A percentile compares a stretch with the other conserved stretches of the same genome.
Evolutionary conservation across 2,329 filamentous ascomycete species (phyloP).

Genomic region (Botryotinia globosa): DNA sequence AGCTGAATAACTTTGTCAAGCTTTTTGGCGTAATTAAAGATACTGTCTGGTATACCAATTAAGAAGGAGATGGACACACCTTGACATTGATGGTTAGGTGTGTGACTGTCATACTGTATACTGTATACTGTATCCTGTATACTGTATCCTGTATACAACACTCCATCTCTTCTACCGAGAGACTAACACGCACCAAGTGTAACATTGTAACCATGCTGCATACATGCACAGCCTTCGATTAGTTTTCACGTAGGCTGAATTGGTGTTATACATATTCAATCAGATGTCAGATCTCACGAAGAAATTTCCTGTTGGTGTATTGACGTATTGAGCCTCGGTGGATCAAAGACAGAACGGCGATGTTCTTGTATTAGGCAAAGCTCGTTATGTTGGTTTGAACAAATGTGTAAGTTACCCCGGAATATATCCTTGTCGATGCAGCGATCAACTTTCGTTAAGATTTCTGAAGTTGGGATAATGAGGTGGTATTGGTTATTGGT

Average conservation of each 20-base stretch:
- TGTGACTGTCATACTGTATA: too few species aligned
- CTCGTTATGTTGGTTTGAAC: not conserved
- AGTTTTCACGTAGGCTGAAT: not conserved
- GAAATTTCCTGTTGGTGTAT: conserved; percentile 1
- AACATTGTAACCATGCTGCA: not conserved
- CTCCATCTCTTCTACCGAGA: not conserved
- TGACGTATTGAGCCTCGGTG: conserved; percentile 10
- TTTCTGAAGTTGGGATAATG: not conserved
- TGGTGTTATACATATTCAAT: conserved; percentile 1
- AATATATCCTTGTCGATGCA: not conserved
- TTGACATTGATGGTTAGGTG: not conserved
- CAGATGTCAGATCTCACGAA: not conserved
- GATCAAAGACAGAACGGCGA: not conserved
- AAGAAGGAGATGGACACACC: not conserved
- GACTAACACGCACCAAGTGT: not conserved
- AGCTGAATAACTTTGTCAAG: not conserved
- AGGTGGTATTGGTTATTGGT: not conserved
- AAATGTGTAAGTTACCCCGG: not conserved
- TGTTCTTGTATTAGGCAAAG: conserved; percentile 7
- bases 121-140: too few species aligned
- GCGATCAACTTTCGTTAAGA: conserved; percentile 4
- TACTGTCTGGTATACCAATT: not conserved
- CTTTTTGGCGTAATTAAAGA: conserved; percentile 12
- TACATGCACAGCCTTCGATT: not conserved
- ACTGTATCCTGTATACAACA: too few species aligned